phyloP scores from a whole-genome alignment of 2,329 filamentous ascomycete species.

The Diaporthe sp. region DNA sequence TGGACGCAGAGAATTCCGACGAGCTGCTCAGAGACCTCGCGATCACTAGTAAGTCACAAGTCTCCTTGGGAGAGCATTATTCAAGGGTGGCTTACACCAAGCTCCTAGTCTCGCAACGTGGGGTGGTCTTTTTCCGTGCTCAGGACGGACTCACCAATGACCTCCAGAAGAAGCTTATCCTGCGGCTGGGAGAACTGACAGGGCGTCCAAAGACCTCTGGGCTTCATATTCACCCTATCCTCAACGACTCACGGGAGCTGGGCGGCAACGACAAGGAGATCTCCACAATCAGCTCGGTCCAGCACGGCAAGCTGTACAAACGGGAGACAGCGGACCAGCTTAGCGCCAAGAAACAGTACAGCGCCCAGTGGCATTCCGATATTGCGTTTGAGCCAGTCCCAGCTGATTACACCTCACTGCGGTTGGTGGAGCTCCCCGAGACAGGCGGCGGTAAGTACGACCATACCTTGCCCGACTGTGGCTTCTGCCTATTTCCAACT shows the following conservation, averaged over 20 bases:
- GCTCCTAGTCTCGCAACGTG: conserved; percentile 69
- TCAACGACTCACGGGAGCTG: conserved; percentile 67
- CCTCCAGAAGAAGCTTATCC: conserved; percentile 71
- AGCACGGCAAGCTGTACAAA: conserved; percentile 57
- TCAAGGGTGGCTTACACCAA: not conserved
- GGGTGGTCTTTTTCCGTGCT: conserved; percentile 75
- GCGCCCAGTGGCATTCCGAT: conserved; percentile 65
- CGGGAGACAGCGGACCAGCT: conserved; percentile 44
- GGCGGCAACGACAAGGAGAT: conserved; percentile 68
- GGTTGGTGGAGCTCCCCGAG: conserved; percentile 61
- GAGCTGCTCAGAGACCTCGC: conserved; percentile 76
- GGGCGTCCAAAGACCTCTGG: conserved; percentile 70
- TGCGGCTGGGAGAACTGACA: conserved; percentile 70
- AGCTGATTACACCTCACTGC: conserved; percentile 67
- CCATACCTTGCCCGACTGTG: not conserved
- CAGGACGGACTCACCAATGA: conserved; percentile 71
- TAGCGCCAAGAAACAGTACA: conserved; percentile 52
- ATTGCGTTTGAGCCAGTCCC: conserved; percentile 68
- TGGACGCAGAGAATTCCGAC: conserved; percentile 73
- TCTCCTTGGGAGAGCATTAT: not conserved
- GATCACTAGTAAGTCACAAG: conserved; percentile 68
- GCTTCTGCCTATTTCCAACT: not conserved
- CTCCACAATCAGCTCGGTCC: conserved; percentile 70
- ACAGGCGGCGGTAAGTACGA: conserved; percentile 51
- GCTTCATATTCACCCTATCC: conserved; percentile 72